These are phyloP conservation scores for Paramecium octaurelia DNA, from an alignment of 73 alveolate species.

Conservation along the genomic window DNA sequence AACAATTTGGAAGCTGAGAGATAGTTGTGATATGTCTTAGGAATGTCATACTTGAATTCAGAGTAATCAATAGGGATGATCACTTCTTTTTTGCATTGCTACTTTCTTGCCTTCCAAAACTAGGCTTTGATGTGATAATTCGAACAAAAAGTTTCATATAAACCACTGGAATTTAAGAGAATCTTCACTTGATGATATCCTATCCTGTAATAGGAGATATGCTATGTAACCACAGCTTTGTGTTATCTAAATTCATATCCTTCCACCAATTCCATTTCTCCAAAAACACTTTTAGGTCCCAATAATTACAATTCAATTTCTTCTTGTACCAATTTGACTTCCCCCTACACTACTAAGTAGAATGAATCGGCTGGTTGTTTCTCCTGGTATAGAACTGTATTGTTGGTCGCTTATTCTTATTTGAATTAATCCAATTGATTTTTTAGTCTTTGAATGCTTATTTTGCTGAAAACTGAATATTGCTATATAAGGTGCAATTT, in stretches of 20 bases:
- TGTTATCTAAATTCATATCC: background rate
- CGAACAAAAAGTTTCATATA: background rate
- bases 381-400: background rate
- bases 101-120: background rate
- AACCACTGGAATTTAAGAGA: background rate
- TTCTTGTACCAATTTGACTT: background rate
- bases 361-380: background rate
- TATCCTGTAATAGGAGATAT: background rate
- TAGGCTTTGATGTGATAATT: background rate
- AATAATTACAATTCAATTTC: background rate
- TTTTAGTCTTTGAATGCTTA: background rate
- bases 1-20: background rate
- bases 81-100: background rate
- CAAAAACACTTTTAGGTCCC: conserved; percentile 1
- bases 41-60: background rate
- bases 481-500: background rate
- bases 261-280: background rate
- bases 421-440: background rate
- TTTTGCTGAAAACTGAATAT: background rate
- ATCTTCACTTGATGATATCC: background rate
- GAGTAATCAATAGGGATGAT: background rate
- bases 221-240: background rate
- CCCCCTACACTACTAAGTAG: background rate
- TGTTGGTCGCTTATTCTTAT: background rate
- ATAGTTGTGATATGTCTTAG: background rate